A percentile compares a stretch with the other conserved stretches of the same genome.
phyloP scores from a whole-genome alignment of 2,329 filamentous ascomycete genomes.

The Fusarium lyarnte region DNA sequence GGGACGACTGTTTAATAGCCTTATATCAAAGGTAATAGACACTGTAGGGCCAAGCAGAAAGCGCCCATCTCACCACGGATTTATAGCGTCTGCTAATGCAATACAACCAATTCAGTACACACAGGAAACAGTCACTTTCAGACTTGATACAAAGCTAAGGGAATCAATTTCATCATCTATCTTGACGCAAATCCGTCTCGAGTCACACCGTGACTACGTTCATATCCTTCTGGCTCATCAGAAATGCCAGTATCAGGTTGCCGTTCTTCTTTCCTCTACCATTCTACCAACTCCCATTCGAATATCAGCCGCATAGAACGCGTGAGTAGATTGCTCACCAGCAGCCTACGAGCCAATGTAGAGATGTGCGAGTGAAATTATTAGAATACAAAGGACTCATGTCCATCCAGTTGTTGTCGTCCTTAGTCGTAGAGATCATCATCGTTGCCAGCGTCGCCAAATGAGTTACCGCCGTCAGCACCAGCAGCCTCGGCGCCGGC shows the following conservation, averaged over 20 bases:
- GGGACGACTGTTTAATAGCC: neutral
- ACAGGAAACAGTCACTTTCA: neutral
- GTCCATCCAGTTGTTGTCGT: constrained; percentile 31
- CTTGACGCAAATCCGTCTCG: constrained; percentile 38
- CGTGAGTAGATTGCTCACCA: constrained; percentile 37
- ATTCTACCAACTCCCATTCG: constrained; percentile 51
- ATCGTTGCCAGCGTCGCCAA: constrained; percentile 90
- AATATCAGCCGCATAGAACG: constrained; percentile 41
- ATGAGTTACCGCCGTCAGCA: constrained; percentile 69
- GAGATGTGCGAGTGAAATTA: constrained; percentile 52
- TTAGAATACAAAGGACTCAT: constrained; percentile 58
- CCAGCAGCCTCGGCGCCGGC: constrained; percentile 71
- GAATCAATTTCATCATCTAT: constrained; percentile 49
- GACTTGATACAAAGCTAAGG: constrained; percentile 22
- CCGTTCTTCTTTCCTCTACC: constrained; percentile 41
- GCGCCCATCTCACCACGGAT: neutral
- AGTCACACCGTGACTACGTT: constrained; percentile 20
- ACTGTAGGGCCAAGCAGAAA: neutral
- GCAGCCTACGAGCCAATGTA: constrained; percentile 40
- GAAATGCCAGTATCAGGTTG: constrained; percentile 23
- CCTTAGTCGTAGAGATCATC: constrained; percentile 95
- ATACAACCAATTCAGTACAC: neutral
- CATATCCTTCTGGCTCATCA: constrained; percentile 17
- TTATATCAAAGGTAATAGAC: neutral
- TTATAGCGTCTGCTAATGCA: neutral